Evolutionary conservation across 2,329 filamentous ascomycete species (phyloP).

Genomic region (Shiraia sp.): DNA sequence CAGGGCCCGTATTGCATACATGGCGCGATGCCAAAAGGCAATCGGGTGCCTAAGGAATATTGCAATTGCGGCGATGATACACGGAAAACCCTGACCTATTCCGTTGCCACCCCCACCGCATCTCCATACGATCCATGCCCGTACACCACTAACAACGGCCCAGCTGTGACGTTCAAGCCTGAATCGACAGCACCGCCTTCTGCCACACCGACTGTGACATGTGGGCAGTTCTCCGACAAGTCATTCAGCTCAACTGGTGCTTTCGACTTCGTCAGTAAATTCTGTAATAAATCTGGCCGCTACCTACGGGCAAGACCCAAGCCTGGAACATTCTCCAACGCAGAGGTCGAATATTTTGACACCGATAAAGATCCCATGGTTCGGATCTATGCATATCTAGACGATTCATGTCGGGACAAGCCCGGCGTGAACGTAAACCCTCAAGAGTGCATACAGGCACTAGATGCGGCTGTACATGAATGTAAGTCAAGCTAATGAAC

Average conservation of each 20-base stretch:
- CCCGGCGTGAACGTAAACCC: neutral
- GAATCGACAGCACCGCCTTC: neutral
- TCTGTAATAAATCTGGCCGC: conserved; percentile 1
- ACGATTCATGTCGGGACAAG: conserved; percentile 1
- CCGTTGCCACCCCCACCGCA: neutral
- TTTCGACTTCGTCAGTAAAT: neutral
- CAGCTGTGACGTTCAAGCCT: neutral
- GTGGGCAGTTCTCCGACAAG: neutral
- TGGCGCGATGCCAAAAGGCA: neutral
- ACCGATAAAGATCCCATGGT: neutral
- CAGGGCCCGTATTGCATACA: neutral
- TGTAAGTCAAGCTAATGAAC: neutral
- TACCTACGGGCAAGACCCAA: neutral
- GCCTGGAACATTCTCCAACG: neutral
- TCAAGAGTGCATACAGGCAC: neutral
- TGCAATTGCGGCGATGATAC: conserved; percentile 1
- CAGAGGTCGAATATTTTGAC: neutral
- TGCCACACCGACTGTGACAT: neutral
- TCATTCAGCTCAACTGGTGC: neutral
- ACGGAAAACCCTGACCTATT: neutral
- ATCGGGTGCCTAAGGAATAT: conserved; percentile 1
- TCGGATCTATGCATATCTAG: conserved; percentile 4
- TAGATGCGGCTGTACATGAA: neutral
- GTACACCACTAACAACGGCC: conserved; percentile 1
- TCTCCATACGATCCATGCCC: conserved; percentile 1